phyloP scores from a whole-genome alignment of 441 rosid genomes.

The Caryocar brasiliense region DNA sequence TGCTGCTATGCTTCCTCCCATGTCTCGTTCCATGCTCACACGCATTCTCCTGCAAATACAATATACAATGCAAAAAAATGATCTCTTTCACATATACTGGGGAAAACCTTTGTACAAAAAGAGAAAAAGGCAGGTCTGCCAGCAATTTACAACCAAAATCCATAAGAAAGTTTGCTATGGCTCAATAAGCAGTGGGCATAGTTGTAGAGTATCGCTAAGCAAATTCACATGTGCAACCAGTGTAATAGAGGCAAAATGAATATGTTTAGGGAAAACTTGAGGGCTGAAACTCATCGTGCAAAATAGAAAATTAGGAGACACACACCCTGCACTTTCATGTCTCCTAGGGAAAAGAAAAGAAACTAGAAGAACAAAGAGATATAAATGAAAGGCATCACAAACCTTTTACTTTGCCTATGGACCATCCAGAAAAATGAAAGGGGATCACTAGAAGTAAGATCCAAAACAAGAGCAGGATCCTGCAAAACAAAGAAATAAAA shows the following conservation, averaged over 20 bases:
- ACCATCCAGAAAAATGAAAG: constrained; percentile 90
- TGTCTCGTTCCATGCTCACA: constrained; percentile 86
- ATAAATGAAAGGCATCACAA: constrained; percentile 11
- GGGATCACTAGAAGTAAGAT: constrained; percentile 60
- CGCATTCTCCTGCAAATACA: constrained; percentile 73
- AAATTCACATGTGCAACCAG: no score
- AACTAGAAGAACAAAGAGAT: neutral
- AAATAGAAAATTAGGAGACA: no score
- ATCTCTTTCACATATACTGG: neutral
- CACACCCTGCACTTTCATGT: no score
- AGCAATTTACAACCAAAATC: no score
- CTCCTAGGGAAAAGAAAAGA: neutral
- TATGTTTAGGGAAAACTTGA: no score
- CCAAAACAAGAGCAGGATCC: constrained; percentile 79
- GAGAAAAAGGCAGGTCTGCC: no score
- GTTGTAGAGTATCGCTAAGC: no score
- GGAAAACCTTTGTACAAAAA: neutral
- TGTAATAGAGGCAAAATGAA: no score
- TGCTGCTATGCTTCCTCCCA: constrained; percentile 80
- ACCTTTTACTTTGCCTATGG: constrained; percentile 96
- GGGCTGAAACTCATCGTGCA: no score
- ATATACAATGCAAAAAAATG: no score
- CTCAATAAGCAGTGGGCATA: no score
- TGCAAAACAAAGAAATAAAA: constrained; percentile 38
- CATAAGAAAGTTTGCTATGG: no score